phyloP scores from a whole-genome alignment of 192 early-diverging fungal species.

The Mortierella hygrophila region DNA sequence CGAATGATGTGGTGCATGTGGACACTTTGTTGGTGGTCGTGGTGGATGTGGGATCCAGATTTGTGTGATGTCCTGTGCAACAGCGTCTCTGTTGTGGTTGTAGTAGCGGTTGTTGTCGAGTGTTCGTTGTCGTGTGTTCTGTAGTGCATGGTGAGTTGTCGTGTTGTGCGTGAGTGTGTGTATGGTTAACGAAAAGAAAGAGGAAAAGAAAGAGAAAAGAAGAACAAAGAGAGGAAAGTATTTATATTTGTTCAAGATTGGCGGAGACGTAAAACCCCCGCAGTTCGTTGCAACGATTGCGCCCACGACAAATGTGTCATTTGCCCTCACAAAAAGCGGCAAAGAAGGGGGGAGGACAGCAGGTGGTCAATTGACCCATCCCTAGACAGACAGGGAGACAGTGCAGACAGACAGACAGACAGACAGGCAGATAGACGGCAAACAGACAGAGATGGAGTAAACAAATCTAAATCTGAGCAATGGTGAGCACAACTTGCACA shows the following conservation, averaged over 20 bases:
- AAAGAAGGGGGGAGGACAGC: background rate
- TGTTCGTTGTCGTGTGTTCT: background rate
- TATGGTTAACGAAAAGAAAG: background rate
- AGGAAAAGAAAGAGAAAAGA: background rate
- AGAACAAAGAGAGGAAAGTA: background rate
- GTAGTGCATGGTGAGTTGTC: background rate
- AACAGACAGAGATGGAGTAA: too few species aligned
- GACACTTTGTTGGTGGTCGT: background rate
- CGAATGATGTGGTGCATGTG: conserved; percentile 3
- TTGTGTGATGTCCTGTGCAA: background rate
- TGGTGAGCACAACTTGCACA: background rate
- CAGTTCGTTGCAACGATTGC: background rate
- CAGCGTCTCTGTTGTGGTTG: background rate
- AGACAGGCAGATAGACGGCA: too few species aligned
- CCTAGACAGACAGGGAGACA: too few species aligned
- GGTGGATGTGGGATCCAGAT: background rate
- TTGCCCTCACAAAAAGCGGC: background rate
- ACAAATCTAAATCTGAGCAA: background rate
- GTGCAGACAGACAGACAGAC: too few species aligned
- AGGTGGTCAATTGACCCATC: background rate
- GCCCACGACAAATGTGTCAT: background rate
- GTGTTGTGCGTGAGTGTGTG: background rate
- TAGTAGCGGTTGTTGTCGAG: background rate
- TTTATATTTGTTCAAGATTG: background rate
- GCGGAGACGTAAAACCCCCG: background rate